phyloP scores from a whole-genome alignment of 306 rosid species.

The Dryas drummondii region DNA sequence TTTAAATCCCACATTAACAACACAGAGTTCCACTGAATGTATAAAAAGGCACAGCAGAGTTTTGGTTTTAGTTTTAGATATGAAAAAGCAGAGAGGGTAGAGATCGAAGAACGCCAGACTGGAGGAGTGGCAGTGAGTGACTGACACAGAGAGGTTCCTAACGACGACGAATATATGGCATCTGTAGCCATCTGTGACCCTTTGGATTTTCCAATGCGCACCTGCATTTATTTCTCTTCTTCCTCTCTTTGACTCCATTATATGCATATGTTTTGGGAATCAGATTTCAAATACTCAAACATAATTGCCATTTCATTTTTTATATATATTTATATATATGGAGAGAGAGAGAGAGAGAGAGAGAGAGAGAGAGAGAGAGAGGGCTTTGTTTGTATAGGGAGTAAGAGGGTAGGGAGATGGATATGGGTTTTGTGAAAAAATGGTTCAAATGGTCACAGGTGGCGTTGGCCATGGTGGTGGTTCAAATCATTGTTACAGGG shows the following conservation, averaged over 20 bases:
- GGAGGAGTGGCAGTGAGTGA: neutral
- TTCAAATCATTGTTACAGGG: constrained; percentile 49
- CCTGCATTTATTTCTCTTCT: constrained; percentile 9
- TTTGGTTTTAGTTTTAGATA: no score
- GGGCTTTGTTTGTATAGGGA: neutral
- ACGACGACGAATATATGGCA: constrained; percentile 14
- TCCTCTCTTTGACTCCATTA: neutral
- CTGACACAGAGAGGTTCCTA: constrained; percentile 15
- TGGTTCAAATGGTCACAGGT: constrained; percentile 36
- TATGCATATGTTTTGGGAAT: neutral
- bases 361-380: no score
- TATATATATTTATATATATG: neutral
- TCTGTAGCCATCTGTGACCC: constrained; percentile 25
- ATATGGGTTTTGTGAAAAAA: constrained; percentile 15
- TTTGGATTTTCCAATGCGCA: constrained; percentile 19
- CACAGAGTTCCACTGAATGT: no score
- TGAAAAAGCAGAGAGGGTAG: no score
- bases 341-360: no score
- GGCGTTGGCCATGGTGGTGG: constrained; percentile 48
- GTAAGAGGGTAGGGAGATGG: neutral
- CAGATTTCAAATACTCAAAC: neutral
- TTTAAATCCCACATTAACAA: no score
- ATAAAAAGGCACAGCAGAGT: no score
- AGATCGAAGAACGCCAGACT: no score
- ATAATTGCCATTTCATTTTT: neutral